A percentile compares a stretch with the other conserved stretches of the same genome.
phyloP scores from a whole-genome alignment of 352 stramenopile species.

The Pythium brachiatum region DNA sequence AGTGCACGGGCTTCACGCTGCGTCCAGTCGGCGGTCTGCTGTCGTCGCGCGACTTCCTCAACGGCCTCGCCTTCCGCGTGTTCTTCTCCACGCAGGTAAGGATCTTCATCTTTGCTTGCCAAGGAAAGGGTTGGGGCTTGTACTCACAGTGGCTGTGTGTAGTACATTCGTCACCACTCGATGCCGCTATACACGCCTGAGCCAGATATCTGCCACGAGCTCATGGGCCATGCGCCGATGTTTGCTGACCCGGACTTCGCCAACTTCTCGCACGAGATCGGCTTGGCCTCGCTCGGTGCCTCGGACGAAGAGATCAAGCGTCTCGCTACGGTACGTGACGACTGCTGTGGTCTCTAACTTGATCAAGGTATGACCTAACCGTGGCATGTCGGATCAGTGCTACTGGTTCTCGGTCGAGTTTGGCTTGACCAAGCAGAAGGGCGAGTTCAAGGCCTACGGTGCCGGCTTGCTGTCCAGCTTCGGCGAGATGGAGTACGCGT shows the following conservation, averaged over 20 bases:
- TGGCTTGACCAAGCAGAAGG: conserved; percentile 92
- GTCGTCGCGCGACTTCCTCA: conserved; percentile 97
- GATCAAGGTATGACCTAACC: background rate
- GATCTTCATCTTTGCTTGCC: background rate
- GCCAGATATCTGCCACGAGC: conserved; percentile 98
- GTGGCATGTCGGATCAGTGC: conserved; percentile 40
- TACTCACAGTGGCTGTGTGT: background rate
- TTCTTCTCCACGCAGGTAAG: conserved; percentile 96
- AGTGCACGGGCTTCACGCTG: conserved; percentile 91
- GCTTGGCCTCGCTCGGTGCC: conserved; percentile 93
- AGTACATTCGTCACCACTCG: conserved; percentile 95
- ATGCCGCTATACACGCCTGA: conserved; percentile 97
- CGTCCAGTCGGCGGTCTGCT: conserved; percentile 94
- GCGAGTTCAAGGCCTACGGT: conserved; percentile 95
- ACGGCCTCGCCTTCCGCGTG: conserved; percentile 96
- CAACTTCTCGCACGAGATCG: conserved; percentile 97
- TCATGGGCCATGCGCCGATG: conserved; percentile 96
- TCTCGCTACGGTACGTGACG: conserved; percentile 77
- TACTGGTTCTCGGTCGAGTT: conserved; percentile 99
- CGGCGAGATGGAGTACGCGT: conserved; percentile 97
- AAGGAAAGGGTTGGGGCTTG: background rate
- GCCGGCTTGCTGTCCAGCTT: conserved; percentile 96
- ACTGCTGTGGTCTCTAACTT: background rate
- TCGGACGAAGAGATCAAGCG: conserved; percentile 94
- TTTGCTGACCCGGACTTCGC: conserved; percentile 98